A percentile compares a stretch with the other conserved stretches of the same genome.
These are phyloP conservation scores for Hymenoscyphus linearis DNA, from an alignment of 2,329 filamentous ascomycete genomes.

Conservation along the genomic window DNA sequence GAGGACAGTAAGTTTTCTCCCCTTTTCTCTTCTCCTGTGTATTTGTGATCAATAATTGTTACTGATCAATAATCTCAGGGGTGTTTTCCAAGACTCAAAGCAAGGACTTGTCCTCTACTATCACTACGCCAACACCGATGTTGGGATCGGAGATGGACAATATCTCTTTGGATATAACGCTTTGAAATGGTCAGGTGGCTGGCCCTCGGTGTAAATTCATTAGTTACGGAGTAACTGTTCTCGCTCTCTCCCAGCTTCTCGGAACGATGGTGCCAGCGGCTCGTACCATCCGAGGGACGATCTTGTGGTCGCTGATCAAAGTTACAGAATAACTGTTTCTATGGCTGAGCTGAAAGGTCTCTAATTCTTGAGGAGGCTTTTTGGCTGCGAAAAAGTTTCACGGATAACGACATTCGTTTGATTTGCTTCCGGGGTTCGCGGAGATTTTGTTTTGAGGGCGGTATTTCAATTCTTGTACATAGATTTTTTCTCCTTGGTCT, in stretches of 20 bases:
- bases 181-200: constrained; percentile 39
- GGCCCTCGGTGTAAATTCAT: constrained; percentile 39
- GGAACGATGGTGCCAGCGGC: not conserved
- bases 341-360: not conserved
- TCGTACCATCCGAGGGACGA: not conserved
- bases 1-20: constrained; percentile 47
- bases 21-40: not conserved
- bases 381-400: not conserved
- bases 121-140: constrained; percentile 51
- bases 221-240: too few relatives aligned
- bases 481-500: not conserved
- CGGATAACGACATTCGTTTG: not conserved
- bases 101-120: constrained; percentile 56
- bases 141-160: constrained; percentile 45
- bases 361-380: not conserved
- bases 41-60: not conserved
- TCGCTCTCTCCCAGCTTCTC: not conserved
- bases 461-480: not conserved
- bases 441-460: not conserved
- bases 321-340: not conserved
- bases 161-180: constrained; percentile 44
- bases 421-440: not conserved
- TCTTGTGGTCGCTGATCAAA: not conserved
- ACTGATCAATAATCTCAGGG: constrained; percentile 34
- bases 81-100: constrained; percentile 45